Conservation (phyloP, 2,329 filamentous ascomycete species). For the Fusarium brevicatenulatum region DNA sequence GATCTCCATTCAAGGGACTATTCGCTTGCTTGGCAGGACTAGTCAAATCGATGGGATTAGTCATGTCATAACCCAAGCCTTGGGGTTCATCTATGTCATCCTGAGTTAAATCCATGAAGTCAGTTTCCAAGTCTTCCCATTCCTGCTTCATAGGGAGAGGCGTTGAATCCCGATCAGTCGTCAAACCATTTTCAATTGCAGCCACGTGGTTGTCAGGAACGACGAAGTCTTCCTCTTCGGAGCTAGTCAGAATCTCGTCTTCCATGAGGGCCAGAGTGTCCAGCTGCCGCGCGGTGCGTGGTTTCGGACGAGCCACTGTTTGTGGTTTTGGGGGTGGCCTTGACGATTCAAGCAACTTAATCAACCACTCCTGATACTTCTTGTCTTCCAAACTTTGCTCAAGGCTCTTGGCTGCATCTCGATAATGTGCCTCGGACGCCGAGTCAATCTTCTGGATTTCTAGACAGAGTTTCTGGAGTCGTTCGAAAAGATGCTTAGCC, state of each 20-base stretch:
- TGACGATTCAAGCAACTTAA: conserved; percentile 57
- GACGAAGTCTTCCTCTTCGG: conserved; percentile 64
- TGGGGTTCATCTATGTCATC: conserved; percentile 29
- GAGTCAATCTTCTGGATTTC: conserved; percentile 66
- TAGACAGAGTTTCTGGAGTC: conserved; percentile 65
- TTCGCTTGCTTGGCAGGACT: conserved; percentile 30
- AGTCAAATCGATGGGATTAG: conserved; percentile 42
- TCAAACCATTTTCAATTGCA: not conserved
- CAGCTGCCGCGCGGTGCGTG: not conserved
- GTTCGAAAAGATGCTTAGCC: conserved; percentile 56
- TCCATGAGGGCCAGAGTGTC: conserved; percentile 38
- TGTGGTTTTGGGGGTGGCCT: conserved; percentile 52
- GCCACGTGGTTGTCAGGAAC: conserved; percentile 47
- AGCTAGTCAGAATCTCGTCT: conserved; percentile 63
- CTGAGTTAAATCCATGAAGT: conserved; percentile 47
- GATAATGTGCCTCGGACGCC: conserved; percentile 62
- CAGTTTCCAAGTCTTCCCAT: conserved; percentile 12
- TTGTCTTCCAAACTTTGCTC: conserved; percentile 73
- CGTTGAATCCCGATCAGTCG: not conserved
- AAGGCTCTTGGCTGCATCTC: conserved; percentile 65
- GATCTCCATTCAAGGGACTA: not conserved
- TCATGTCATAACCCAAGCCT: not conserved
- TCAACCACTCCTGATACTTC: conserved; percentile 62
- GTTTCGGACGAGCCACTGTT: conserved; percentile 32
- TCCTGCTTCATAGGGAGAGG: conserved; percentile 36